These are phyloP conservation scores for Alternaria ethzedia DNA, from an alignment of 2,329 filamentous ascomycete species.

Conservation along the genomic window DNA sequence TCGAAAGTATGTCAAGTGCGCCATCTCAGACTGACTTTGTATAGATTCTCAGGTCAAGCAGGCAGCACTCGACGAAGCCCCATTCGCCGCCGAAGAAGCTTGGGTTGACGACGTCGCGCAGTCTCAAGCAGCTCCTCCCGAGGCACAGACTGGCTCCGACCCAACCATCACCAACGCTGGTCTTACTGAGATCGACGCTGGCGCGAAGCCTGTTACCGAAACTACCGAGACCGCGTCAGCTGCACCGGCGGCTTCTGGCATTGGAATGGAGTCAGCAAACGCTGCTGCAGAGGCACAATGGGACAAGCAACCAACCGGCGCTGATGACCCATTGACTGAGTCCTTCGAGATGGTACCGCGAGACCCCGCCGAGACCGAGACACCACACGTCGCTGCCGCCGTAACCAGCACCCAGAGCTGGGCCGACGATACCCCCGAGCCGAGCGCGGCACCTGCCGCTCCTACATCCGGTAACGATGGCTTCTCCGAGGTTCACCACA, in stretches of 20 bases:
- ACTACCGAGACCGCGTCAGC: conserved; percentile 29
- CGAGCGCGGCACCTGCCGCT: conserved; percentile 33
- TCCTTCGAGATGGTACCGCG: conserved; percentile 79
- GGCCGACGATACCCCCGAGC: conserved; percentile 73
- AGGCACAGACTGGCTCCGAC: conserved; percentile 59
- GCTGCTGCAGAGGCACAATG: conserved; percentile 69
- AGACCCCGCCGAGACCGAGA: conserved; percentile 76
- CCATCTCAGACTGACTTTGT: conserved; percentile 15
- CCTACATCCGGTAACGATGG: conserved; percentile 62
- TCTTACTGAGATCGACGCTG: conserved; percentile 68
- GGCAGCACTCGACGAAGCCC: conserved; percentile 53
- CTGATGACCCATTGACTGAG: conserved; percentile 63
- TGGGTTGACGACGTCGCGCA: conserved; percentile 58
- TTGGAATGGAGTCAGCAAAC: conserved; percentile 53
- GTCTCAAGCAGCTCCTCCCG: conserved; percentile 48
- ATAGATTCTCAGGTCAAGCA: conserved; percentile 67
- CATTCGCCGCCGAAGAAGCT: conserved; percentile 62
- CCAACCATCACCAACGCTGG: conserved; percentile 71
- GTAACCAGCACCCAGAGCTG: conserved; percentile 76
- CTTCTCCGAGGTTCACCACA: conserved; percentile 70
- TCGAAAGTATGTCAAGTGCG: not conserved
- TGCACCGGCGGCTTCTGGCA: conserved; percentile 47
- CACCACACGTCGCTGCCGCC: conserved; percentile 57
- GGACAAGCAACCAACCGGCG: conserved; percentile 61
- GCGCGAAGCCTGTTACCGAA: conserved; percentile 39